These are phyloP conservation scores for Acidiella bohemica DNA, from an alignment of 495 filamentous ascomycete species.

Conservation along the genomic window DNA sequence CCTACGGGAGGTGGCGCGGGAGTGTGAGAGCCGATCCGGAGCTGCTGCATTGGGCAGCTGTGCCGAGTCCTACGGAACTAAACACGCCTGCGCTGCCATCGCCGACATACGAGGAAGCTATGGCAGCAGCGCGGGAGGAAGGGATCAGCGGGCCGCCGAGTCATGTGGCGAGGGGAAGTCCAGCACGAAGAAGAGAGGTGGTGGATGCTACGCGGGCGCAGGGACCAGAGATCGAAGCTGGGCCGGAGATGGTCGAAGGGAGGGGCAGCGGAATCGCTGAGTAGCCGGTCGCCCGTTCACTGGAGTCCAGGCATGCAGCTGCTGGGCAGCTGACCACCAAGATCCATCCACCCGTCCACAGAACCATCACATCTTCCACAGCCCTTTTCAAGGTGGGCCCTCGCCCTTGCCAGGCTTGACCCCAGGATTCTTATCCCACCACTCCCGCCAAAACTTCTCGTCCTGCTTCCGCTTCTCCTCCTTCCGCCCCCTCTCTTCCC, in stretches of 20 bases:
- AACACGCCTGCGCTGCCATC: slow-evolving; percentile 13
- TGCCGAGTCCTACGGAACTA: slow-evolving; percentile 12
- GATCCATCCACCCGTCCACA: too few relatives aligned
- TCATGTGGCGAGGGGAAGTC: slow-evolving; percentile 17
- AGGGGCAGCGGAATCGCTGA: slow-evolving; percentile 8
- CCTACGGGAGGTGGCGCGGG: slow-evolving; percentile 75
- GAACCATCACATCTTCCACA: background rate
- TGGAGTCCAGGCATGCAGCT: too few relatives aligned
- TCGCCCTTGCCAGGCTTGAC: slow-evolving; percentile 27
- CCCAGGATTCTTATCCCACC: slow-evolving; percentile 42
- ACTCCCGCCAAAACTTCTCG: slow-evolving; percentile 33
- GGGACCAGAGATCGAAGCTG: too few relatives aligned
- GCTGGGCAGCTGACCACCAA: too few relatives aligned
- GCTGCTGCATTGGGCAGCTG: slow-evolving; percentile 57
- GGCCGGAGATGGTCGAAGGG: slow-evolving; percentile 18
- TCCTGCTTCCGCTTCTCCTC: slow-evolving; percentile 36
- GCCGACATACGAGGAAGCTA: slow-evolving; percentile 19
- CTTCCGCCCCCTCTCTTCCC: slow-evolving; percentile 47
- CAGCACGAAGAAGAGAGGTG: slow-evolving; percentile 7
- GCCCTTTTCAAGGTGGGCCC: too few relatives aligned
- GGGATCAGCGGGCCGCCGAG: slow-evolving; percentile 12
- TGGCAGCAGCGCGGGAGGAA: slow-evolving; percentile 1
- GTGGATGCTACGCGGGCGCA: slow-evolving; percentile 8
- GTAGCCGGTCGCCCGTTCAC: too few relatives aligned
- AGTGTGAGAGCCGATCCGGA: slow-evolving; percentile 72